Evolutionary conservation across 1,284 basidiomycete genomes (phyloP).

Genomic region (Paramarasmius palmivorus): DNA sequence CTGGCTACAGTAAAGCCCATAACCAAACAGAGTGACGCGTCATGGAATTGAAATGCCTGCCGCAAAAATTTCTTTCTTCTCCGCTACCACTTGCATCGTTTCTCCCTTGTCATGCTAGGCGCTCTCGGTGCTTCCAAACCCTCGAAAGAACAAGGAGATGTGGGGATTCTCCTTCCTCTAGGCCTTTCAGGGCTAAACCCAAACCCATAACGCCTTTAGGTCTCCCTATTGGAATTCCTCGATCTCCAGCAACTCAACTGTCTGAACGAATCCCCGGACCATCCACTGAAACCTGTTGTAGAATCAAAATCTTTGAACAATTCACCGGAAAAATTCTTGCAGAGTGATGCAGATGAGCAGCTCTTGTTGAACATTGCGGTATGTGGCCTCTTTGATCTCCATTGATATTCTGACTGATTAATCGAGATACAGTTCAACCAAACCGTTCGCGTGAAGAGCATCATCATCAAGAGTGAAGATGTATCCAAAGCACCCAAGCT

Average conservation of each 20-base stretch:
- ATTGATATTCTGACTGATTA: background rate
- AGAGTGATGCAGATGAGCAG: conserved; percentile 83
- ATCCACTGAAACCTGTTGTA: conserved; percentile 65
- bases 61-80: too few relatives aligned
- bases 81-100: too few relatives aligned
- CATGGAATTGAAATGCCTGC: too few relatives aligned
- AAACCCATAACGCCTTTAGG: conserved; percentile 27
- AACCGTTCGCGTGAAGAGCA: conserved; percentile 71
- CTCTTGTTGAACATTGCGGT: conserved; percentile 71
- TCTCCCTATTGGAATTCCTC: conserved; percentile 61
- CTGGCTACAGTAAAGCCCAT: too few relatives aligned
- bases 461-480: conserved; percentile 57
- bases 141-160: conserved; percentile 16
- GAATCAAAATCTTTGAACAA: conserved; percentile 49
- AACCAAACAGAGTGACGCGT: too few relatives aligned
- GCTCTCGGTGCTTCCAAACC: background rate
- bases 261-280: conserved; percentile 69
- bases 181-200: background rate
- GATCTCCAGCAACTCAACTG: conserved; percentile 69
- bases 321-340: conserved; percentile 47
- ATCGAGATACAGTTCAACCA: conserved; percentile 67
- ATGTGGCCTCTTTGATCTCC: conserved; percentile 25
- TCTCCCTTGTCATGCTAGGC: too few relatives aligned
- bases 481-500: conserved; percentile 59
- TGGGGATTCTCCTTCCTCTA: background rate